Percentiles rank a stretch among this genome's conserved stretches.
Evolutionary conservation across 1,284 basidiomycete species (phyloP).

Genomic region (Cryptococcus neoformans): DNA sequence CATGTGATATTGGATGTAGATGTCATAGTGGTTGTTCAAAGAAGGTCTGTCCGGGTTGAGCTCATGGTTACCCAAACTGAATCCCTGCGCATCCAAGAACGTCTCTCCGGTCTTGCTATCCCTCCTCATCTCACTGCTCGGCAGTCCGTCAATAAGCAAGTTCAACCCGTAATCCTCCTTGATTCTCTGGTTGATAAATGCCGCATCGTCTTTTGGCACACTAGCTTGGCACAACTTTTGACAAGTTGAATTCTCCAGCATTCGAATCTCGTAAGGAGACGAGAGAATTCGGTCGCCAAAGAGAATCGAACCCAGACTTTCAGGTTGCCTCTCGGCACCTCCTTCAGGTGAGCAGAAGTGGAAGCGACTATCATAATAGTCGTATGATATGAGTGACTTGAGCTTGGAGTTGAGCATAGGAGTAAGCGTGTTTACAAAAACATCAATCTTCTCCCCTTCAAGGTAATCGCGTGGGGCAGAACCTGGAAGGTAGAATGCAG

Average conservation of each 20-base stretch:
- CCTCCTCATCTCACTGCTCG: slow-evolving; percentile 85
- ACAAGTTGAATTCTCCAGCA: slow-evolving; percentile 60
- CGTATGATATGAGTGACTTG: slow-evolving; percentile 48
- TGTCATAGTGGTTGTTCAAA: slow-evolving; percentile 82
- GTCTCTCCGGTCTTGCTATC: slow-evolving; percentile 72
- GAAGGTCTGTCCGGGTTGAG: slow-evolving; percentile 57
- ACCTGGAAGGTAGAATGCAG: slow-evolving; percentile 67
- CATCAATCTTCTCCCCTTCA: slow-evolving; percentile 65
- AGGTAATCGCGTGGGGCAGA: slow-evolving; percentile 75
- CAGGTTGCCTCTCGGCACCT: slow-evolving; percentile 74
- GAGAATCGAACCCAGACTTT: slow-evolving; percentile 87
- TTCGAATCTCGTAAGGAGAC: slow-evolving; percentile 67
- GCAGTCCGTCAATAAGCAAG: slow-evolving; percentile 92
- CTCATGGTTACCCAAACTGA: slow-evolving; percentile 41
- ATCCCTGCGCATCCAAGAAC: slow-evolving; percentile 78
- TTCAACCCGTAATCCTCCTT: slow-evolving; percentile 91
- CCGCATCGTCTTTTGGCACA: slow-evolving; percentile 68
- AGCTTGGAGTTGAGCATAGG: slow-evolving; percentile 83
- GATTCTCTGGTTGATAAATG: slow-evolving; percentile 89
- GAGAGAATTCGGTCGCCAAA: slow-evolving; percentile 96
- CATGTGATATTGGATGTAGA: slow-evolving; percentile 67
- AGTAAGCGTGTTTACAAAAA: slow-evolving; percentile 76
- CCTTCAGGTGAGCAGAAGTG: slow-evolving; percentile 81
- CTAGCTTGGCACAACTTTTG: slow-evolving; percentile 66
- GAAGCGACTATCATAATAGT: slow-evolving; percentile 55